Conservation (phyloP, 768 basidiomycete genomes). For the Pholiota molesta region DNA sequence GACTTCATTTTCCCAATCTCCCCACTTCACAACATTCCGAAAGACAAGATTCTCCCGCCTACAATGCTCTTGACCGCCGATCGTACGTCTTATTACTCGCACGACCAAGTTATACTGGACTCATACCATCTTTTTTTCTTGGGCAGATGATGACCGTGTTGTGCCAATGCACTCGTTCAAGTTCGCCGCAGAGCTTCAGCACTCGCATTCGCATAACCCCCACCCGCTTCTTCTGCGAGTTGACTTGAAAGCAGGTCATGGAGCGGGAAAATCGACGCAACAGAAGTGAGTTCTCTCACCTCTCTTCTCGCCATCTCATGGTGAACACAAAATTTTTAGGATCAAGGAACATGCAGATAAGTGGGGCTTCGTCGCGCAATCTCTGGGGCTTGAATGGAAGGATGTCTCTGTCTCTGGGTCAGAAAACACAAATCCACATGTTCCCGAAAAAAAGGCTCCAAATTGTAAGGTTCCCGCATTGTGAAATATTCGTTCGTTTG, state of each 20-base stretch:
- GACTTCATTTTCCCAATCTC: conserved; percentile 85
- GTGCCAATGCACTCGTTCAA: conserved; percentile 89
- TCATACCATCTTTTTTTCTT: neutral
- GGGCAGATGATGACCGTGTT: conserved; percentile 83
- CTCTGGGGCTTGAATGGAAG: conserved; percentile 54
- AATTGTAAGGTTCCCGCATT: too few species aligned
- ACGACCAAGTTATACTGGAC: conserved; percentile 1
- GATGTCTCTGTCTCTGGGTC: conserved; percentile 24
- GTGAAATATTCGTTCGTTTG: too few species aligned
- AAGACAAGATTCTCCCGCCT: conserved; percentile 63
- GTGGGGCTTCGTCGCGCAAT: conserved; percentile 75
- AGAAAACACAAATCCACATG: conserved; percentile 14
- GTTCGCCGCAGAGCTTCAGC: conserved; percentile 75
- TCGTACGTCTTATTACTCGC: conserved; percentile 49
- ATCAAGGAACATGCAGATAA: conserved; percentile 79
- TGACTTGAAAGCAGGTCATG: conserved; percentile 81
- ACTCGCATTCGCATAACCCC: conserved; percentile 63
- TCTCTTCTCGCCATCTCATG: neutral
- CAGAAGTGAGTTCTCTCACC: conserved; percentile 48
- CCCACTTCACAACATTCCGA: conserved; percentile 78
- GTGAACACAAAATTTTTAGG: conserved; percentile 36
- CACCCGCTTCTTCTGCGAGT: conserved; percentile 77
- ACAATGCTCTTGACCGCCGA: conserved; percentile 82
- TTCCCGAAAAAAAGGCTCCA: neutral
- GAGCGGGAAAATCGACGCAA: conserved; percentile 76